Percentiles rank a stretch among this genome's conserved stretches.
phyloP scores from a whole-genome alignment of 345 rosid species.

The Gossypium herbaceum region DNA sequence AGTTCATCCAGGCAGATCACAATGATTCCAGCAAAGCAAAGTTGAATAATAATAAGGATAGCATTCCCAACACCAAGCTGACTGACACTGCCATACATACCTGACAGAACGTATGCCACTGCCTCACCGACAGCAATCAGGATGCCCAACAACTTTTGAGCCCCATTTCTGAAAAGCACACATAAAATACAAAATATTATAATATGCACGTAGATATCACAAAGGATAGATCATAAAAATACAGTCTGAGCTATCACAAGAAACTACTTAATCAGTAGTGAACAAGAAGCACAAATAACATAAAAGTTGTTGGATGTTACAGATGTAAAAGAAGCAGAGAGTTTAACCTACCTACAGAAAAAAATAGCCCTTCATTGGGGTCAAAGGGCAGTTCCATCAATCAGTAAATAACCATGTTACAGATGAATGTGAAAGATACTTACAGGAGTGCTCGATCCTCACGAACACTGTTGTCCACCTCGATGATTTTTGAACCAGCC shows the following conservation, averaged over 20 bases:
- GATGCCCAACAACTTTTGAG: slow-evolving; percentile 66
- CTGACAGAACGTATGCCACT: slow-evolving; percentile 55
- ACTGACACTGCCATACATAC: slow-evolving; percentile 61
- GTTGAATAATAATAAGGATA: slow-evolving; percentile 38
- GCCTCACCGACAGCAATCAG: slow-evolving; percentile 66
- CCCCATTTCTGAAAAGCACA: slow-evolving; percentile 42
- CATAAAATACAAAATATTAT: not conserved
- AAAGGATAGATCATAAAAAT: not conserved
- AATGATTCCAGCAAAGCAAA: slow-evolving; percentile 53
- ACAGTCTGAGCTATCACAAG: not conserved
- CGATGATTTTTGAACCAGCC: slow-evolving; percentile 76
- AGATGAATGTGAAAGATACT: slow-evolving; percentile 19
- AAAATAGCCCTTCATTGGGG: not conserved
- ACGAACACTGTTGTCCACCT: slow-evolving; percentile 65
- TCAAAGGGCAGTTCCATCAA: not conserved
- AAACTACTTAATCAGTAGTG: not conserved
- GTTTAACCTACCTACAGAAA: too few species aligned
- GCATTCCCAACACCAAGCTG: slow-evolving; percentile 70
- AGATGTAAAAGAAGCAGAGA: not conserved
- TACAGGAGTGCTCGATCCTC: slow-evolving; percentile 69
- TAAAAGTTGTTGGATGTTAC: not conserved
- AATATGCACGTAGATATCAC: not conserved
- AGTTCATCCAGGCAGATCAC: slow-evolving; percentile 60
- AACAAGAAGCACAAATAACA: not conserved
- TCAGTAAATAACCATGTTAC: not conserved